Evolutionary conservation across 345 rosid species (phyloP).

Genomic region (Combretum micranthum): DNA sequence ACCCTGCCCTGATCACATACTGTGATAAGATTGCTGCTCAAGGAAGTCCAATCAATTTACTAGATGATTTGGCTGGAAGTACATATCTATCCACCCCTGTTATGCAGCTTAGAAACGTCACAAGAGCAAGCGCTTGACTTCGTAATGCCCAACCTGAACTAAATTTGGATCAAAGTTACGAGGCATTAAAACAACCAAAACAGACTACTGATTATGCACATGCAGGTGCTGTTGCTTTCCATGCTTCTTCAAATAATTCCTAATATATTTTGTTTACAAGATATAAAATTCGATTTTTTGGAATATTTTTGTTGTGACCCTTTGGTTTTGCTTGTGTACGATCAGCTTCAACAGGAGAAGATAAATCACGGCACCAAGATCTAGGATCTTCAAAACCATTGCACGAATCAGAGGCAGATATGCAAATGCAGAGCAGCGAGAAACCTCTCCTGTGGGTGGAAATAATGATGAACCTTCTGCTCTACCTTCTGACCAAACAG

Average conservation of each 20-base stretch:
- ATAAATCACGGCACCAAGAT: constrained; percentile 39
- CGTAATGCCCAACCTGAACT: constrained; percentile 88
- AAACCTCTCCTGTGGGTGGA: constrained; percentile 25
- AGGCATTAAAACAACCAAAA: constrained; percentile 74
- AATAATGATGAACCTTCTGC: constrained; percentile 13
- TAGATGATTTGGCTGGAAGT: constrained; percentile 66
- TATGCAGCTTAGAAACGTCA: constrained; percentile 65
- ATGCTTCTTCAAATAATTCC: no score
- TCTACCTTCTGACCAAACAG: constrained; percentile 15
- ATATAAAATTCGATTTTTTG: not conserved
- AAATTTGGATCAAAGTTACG: constrained; percentile 63
- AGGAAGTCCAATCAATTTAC: constrained; percentile 78
- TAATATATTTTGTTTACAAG: no score
- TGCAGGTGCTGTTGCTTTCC: constrained; percentile 40
- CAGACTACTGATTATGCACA: constrained; percentile 41
- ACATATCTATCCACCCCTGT: constrained; percentile 61
- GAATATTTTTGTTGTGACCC: not conserved
- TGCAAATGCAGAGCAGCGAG: constrained; percentile 23
- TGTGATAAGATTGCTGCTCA: constrained; percentile 86
- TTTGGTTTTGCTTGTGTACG: not conserved
- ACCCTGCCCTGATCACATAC: constrained; percentile 70
- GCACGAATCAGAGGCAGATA: constrained; percentile 29
- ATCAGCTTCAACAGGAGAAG: constrained; percentile 33
- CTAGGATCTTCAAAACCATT: constrained; percentile 27
- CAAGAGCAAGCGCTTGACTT: constrained; percentile 89